These are phyloP conservation scores for Linaria vulgaris DNA, from an alignment of 257 asterid species.

Conservation along the genomic window DNA sequence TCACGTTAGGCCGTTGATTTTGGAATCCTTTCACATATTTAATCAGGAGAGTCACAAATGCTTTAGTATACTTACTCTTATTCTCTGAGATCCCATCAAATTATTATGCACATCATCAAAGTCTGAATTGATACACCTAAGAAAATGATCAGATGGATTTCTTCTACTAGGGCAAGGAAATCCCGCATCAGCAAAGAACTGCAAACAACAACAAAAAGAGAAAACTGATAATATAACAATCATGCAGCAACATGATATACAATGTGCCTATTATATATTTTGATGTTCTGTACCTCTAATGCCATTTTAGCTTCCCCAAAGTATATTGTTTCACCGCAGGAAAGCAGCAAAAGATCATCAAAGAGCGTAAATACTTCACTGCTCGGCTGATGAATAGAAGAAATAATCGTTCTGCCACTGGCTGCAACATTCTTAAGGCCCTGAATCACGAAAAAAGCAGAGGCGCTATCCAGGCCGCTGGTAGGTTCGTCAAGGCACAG, in stretches of 20 bases:
- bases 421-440: conserved; percentile 60
- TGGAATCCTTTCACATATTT: neutral
- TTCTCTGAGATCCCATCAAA: conserved; percentile 48
- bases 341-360: conserved; percentile 71
- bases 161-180: conserved; percentile 79
- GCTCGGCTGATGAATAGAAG: conserved; percentile 96
- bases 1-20: neutral
- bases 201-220: conserved; percentile 22
- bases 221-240: conserved; percentile 4
- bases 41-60: neutral
- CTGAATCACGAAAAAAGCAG: conserved; percentile 76
- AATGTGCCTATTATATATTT: neutral
- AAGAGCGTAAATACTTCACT: conserved; percentile 86
- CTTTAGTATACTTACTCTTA: conserved; percentile 35
- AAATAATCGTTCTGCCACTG: conserved; percentile 61
- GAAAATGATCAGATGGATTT: conserved; percentile 91
- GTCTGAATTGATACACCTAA: conserved; percentile 79
- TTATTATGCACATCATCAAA: conserved; percentile 62
- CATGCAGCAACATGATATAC: neutral
- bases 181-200: conserved; percentile 92
- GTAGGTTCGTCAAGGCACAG: conserved; percentile 90
- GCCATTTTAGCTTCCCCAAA: conserved; percentile 74
- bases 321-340: conserved; percentile 67
- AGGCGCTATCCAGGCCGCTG: conserved; percentile 80
- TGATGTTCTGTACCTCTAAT: conserved; percentile 43